Evolutionary conservation across 441 rosid genomes (phyloP).

Genomic region (Populus trichocarpa): DNA sequence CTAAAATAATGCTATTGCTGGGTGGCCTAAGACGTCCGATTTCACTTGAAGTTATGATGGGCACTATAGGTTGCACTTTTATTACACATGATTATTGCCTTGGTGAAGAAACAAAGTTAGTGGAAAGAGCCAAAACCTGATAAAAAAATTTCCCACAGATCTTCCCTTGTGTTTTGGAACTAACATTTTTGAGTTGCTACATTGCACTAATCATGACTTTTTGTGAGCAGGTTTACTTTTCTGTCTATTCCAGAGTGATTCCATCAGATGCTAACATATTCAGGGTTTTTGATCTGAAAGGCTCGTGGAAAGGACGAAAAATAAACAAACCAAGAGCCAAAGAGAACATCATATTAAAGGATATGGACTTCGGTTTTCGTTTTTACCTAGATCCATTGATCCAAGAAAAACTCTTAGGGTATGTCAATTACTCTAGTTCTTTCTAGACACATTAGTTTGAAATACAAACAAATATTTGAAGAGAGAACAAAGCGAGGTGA

Average conservation of each 20-base stretch:
- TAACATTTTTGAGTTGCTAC: neutral
- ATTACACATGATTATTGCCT: neutral
- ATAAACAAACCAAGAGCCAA: slow-evolving; percentile 24
- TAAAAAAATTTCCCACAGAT: neutral
- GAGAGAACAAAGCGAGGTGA: neutral
- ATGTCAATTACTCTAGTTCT: slow-evolving; percentile 15
- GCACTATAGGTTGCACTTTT: neutral
- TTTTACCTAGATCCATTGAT: slow-evolving; percentile 51
- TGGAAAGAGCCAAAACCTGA: neutral
- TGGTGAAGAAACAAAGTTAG: neutral
- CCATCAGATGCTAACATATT: slow-evolving; percentile 29
- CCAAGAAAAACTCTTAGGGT: slow-evolving; percentile 41
- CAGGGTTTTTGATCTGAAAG: slow-evolving; percentile 54
- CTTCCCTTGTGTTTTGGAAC: neutral
- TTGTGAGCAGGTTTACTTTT: slow-evolving; percentile 45
- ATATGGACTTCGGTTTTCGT: slow-evolving; percentile 45
- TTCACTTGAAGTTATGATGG: neutral
- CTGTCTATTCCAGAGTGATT: slow-evolving; percentile 40
- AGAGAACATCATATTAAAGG: slow-evolving; percentile 41
- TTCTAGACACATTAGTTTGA: neutral
- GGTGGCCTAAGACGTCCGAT: neutral
- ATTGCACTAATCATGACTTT: neutral
- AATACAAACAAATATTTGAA: neutral
- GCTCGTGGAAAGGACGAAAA: slow-evolving; percentile 46
- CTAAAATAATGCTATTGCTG: neutral